Base-by-base conservation (phyloP, 2,329 filamentous ascomycete species). In the Knoxdaviesia capensis region DNA sequence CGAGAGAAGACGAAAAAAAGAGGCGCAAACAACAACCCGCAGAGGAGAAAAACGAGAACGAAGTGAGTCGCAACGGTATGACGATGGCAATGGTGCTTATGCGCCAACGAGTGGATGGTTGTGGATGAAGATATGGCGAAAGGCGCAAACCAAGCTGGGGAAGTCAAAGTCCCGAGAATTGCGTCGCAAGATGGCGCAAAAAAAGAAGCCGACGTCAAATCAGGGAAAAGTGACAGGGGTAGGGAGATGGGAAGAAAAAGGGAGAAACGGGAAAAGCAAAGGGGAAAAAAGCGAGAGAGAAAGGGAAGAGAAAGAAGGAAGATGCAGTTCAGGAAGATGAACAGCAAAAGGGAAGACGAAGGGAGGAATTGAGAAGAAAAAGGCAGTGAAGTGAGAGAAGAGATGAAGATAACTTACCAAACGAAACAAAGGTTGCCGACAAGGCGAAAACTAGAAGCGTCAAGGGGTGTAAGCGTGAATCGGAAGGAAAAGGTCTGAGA, bases 81-180 rank as follows among this genome's bases (percentile, higher is more conserved):
- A 31, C 31, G 35, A 29, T 29, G 32, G 34, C 41, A 36, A 44
- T 11, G 42, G 45, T 47, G 40, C 38, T 45, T 46, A 48, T 49
- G 43, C 47, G 50, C 45, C 44, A 36, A 44, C 41, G 43, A 48
- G 38, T 46, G 44, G 42, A 43, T 44, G 38, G 32, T 45, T 41
- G 32, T 40, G 35, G 36, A 39, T 42, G 20, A 20, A 20, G 20
- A 20, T 20, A 20, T 20, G 20, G 2, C 20, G 20, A 20, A 20
- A 20, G 20, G 20, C 20, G 20, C 20, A 3, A 20, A 20, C 20
- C 20, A 20, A 20, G 20, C 20, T 20, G 20, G 20, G 20, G 20
- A 20, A 20, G 20, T 20, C 20, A 20, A 20, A 20, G 20, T 20
- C 20, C 20, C 20, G 20, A 20, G 20, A 20, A 20, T 20, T 41